Conservation (phyloP, 192 early-diverging fungal species). For the Backusella westeae region DNA sequence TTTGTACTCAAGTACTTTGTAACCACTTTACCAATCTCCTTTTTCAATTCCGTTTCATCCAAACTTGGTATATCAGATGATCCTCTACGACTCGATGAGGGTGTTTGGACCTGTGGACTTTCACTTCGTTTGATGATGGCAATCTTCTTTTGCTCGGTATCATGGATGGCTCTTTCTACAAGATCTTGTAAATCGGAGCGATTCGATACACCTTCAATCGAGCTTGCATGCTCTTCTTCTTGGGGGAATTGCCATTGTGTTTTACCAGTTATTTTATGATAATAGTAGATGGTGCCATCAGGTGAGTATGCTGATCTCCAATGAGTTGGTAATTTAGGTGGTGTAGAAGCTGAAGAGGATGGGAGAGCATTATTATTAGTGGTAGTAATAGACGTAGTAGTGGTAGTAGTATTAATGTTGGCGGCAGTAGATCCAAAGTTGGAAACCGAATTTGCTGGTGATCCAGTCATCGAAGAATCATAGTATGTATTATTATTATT, state of each 20-base stretch:
- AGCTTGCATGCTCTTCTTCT: conserved; percentile 24
- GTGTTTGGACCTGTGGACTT: conserved; percentile 15
- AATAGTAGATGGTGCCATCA: conserved; percentile 51
- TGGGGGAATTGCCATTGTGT: conserved; percentile 53
- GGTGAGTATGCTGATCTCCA: conserved; percentile 44
- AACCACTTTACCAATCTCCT: conserved; percentile 29
- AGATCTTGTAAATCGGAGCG: conserved; percentile 20
- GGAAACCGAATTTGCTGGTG: neutral
- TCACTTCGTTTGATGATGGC: neutral
- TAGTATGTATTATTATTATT: neutral
- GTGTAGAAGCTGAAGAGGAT: neutral
- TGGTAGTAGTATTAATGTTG: neutral
- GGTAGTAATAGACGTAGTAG: neutral
- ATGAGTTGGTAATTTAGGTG: conserved; percentile 41
- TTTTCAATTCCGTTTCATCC: conserved; percentile 30
- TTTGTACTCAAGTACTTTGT: conserved; percentile 42
- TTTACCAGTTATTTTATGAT: conserved; percentile 46
- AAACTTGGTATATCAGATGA: neutral
- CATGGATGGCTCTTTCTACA: conserved; percentile 21
- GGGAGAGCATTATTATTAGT: neutral
- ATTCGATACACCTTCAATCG: conserved; percentile 19
- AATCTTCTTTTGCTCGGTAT: conserved; percentile 20
- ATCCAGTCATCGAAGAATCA: neutral
- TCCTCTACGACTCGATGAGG: neutral
- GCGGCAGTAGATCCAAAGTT: neutral